Conservation (phyloP, 2,329 filamentous ascomycete genomes). For the Scedosporium apiospermum region DNA sequence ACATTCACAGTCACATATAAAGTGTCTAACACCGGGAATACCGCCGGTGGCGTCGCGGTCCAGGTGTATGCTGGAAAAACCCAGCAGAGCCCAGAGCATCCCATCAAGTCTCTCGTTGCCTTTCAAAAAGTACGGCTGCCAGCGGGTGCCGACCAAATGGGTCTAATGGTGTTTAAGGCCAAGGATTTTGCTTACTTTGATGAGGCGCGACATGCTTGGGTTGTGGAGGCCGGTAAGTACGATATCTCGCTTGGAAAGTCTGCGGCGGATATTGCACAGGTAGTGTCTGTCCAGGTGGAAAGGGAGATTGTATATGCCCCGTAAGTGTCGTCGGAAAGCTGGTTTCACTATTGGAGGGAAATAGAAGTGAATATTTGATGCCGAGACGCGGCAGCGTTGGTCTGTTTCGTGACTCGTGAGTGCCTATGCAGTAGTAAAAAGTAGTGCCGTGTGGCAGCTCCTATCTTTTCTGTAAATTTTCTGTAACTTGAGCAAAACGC, state of each 20-base stretch:
- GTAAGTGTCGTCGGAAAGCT: background rate
- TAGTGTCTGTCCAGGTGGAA: background rate
- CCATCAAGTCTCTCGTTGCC: conserved; percentile 19
- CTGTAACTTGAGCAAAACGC: too few relatives aligned
- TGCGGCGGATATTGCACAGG: conserved; percentile 11
- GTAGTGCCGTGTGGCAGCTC: too few relatives aligned
- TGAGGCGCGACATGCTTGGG: conserved; percentile 15
- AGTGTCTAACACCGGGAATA: conserved; percentile 49
- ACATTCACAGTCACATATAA: conserved; percentile 34
- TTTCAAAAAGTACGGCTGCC: conserved; percentile 19
- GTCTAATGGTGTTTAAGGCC: conserved; percentile 10
- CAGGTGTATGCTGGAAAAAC: conserved; percentile 39
- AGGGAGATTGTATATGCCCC: background rate
- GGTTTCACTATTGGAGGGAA: too few relatives aligned
- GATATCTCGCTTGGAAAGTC: conserved; percentile 17
- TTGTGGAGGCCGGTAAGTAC: conserved; percentile 17
- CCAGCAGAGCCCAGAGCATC: conserved; percentile 13
- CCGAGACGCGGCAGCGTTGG: too few relatives aligned
- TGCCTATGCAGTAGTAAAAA: too few relatives aligned
- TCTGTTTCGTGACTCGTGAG: too few relatives aligned
- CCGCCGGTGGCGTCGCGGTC: conserved; percentile 41
- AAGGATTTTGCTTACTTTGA: conserved; percentile 21
- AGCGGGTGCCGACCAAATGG: conserved; percentile 11
- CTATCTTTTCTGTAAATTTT: too few relatives aligned
- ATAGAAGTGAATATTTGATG: too few relatives aligned